A percentile compares a stretch with the other conserved stretches of the same genome.
These are phyloP conservation scores for Drechslerella stenobrocha DNA, from an alignment of 2,329 filamentous ascomycete genomes.

Conservation along the genomic window DNA sequence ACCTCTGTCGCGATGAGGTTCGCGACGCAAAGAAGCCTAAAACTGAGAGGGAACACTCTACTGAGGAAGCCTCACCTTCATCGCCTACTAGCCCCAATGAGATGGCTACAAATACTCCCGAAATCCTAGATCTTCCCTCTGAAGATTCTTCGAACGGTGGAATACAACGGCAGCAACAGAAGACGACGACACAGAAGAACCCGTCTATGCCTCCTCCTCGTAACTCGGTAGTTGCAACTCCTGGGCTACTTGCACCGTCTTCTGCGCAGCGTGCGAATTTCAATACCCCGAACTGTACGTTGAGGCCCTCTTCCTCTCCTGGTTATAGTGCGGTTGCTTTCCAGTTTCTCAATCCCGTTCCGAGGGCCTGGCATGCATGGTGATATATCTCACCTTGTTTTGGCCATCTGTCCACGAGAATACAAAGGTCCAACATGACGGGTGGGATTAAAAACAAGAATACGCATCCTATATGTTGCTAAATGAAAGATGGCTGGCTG, in stretches of 20 bases:
- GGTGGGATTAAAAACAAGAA: neutral
- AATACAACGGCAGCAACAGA: conserved; percentile 63
- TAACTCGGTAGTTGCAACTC: conserved; percentile 50
- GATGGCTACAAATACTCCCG: conserved; percentile 52
- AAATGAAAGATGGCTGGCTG: conserved; percentile 40
- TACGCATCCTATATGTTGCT: too few species aligned
- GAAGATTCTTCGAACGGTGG: conserved; percentile 58
- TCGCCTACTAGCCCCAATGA: conserved; percentile 48
- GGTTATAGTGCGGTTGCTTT: conserved; percentile 1
- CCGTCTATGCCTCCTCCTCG: conserved; percentile 52
- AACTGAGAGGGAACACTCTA: conserved; percentile 57
- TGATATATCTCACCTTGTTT: conserved; percentile 32
- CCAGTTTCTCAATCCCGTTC: conserved; percentile 22
- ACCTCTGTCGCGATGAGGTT: conserved; percentile 96
- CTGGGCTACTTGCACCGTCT: conserved; percentile 51
- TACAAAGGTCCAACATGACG: conserved; percentile 10
- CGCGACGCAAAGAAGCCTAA: conserved; percentile 86
- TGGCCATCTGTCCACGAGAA: conserved; percentile 18
- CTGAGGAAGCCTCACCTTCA: conserved; percentile 48
- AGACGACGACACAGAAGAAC: conserved; percentile 61
- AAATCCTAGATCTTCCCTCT: conserved; percentile 57
- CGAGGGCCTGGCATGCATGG: conserved; percentile 29
- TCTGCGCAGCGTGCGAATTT: conserved; percentile 51
- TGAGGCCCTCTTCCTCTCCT: conserved; percentile 7
- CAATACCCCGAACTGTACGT: conserved; percentile 52